phyloP scores from a whole-genome alignment of 352 stramenopile species.

The Pythium brassicae region DNA sequence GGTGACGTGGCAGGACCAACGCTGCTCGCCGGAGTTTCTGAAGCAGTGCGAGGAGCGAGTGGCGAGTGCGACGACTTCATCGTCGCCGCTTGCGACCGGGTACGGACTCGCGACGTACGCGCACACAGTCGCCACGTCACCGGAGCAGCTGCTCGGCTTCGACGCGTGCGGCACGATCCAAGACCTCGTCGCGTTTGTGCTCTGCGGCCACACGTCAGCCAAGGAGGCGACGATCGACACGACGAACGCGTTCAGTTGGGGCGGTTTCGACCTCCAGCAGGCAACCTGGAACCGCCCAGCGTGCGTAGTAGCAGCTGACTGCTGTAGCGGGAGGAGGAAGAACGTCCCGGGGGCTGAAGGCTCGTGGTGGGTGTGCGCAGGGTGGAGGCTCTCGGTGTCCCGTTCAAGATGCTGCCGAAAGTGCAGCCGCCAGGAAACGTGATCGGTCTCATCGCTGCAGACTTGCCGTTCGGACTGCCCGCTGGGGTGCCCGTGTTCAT shows the following conservation, averaged over 20 bases:
- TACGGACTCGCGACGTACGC: constrained; percentile 73
- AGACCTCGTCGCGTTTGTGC: constrained; percentile 67
- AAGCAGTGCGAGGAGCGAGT: constrained; percentile 19
- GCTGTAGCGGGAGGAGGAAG: neutral
- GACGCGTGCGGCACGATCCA: constrained; percentile 80
- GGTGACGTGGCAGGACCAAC: constrained; percentile 79
- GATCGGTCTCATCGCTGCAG: constrained; percentile 25
- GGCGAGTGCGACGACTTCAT: constrained; percentile 3
- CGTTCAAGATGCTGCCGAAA: constrained; percentile 48
- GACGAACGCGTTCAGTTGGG: constrained; percentile 78
- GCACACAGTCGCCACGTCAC: constrained; percentile 34
- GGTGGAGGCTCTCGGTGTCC: constrained; percentile 53
- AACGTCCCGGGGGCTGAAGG: neutral
- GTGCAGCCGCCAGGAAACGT: constrained; percentile 48
- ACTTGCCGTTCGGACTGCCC: constrained; percentile 24
- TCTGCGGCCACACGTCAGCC: constrained; percentile 47
- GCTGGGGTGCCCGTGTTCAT: constrained; percentile 35
- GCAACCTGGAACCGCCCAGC: constrained; percentile 40
- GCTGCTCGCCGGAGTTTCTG: constrained; percentile 59
- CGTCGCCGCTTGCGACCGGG: constrained; percentile 41
- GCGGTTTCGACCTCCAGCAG: constrained; percentile 40
- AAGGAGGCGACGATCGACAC: constrained; percentile 55
- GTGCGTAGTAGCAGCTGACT: constrained; percentile 16
- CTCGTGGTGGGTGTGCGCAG: constrained; percentile 18
- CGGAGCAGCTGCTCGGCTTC: constrained; percentile 34